Percentiles rank a stretch among this genome's conserved stretches.
Evolutionary conservation across 2,329 filamentous ascomycete genomes (phyloP).

Genomic region (Claviceps africana): DNA sequence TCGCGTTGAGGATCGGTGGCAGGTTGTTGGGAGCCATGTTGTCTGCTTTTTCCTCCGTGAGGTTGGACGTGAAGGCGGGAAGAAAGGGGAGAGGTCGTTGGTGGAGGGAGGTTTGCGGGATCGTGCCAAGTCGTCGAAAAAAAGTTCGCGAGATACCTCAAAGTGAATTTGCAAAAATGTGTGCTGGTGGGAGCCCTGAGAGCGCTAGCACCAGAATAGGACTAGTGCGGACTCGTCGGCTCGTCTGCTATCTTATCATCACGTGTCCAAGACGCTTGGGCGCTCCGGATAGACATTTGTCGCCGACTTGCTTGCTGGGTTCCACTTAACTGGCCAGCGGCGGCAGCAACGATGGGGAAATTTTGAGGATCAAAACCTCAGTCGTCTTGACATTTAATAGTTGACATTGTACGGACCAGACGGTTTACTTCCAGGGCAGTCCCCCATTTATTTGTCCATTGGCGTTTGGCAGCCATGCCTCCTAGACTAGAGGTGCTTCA

Average conservation of each 20-base stretch:
- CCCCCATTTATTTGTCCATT: neutral
- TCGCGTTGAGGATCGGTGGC: slow-evolving; percentile 91
- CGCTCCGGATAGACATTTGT: slow-evolving; percentile 4
- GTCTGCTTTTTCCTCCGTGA: slow-evolving; percentile 31
- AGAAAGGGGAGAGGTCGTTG: slow-evolving; percentile 14
- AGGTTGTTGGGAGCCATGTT: slow-evolving; percentile 94
- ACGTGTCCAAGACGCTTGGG: slow-evolving; percentile 20
- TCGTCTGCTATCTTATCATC: slow-evolving; percentile 4
- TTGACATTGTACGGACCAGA: neutral
- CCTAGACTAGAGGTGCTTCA: slow-evolving; percentile 49
- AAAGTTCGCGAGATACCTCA: slow-evolving; percentile 29
- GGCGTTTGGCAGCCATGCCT: slow-evolving; percentile 39
- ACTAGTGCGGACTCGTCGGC: slow-evolving; percentile 10
- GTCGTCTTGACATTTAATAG: neutral
- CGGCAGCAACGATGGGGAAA: slow-evolving; percentile 13
- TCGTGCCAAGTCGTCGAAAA: slow-evolving; percentile 17
- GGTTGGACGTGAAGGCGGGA: slow-evolving; percentile 15
- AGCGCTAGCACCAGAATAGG: slow-evolving; percentile 12
- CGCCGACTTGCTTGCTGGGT: neutral
- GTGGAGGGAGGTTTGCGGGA: slow-evolving; percentile 8
- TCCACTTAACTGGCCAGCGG: neutral
- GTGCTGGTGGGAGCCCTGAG: slow-evolving; percentile 23
- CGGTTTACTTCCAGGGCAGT: neutral
- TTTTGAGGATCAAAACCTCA: slow-evolving; percentile 16
- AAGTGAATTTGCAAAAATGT: slow-evolving; percentile 25